Evolutionary conservation across 352 stramenopile genomes (phyloP), one percentile per base, ranked within the genome.

Genomic region (Globisporangium canariense): DNA sequence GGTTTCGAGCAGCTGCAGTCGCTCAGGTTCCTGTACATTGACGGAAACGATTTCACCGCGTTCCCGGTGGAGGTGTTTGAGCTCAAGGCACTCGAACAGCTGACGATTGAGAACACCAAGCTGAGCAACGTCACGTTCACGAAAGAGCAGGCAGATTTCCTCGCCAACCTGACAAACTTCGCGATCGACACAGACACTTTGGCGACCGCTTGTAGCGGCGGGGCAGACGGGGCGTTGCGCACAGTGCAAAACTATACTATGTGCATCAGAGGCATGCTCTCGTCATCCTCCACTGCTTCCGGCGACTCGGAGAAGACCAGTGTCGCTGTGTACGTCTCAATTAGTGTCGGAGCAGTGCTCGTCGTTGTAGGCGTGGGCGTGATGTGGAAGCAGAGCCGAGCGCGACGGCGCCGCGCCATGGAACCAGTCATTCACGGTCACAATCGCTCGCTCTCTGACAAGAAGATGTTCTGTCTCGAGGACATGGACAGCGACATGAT

Each of bases 111-210:
- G 14, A 73, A 66, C 36, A 59, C 61, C 11, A 66, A 70, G 9
- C 58, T 78, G 30, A 57, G 5, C 9, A 50, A 22, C 11, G 47
- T 79, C 14, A 69, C 67, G 55, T 65, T 82, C 41, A 74, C 58
- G 16, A 34, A 28, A 1, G 65, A 52, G 9, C 69, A 82, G 32
- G 20, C 72, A 1, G 55, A 57, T 18, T 78, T 73, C 46, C 57
- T 82, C 7, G 60, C n/a, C 25, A 60, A 62, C 14, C 54, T 82
- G 10, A 64, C 60, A 9, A 68, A 11, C n/a, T 79, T 82, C 46
- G 43, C 40, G 0, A 71, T 82, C 54, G 67, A 78, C 52, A 34
- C 65, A 18, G 50, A 54, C 6, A 56, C 43, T 2, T 62, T 82
- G 28, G 61, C 65, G 25, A 78, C 69, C 0, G 58, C 46, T 8